Evolutionary conservation across 2,329 filamentous ascomycete species (phyloP).

Genomic region (Aspergillus chevalieri): DNA sequence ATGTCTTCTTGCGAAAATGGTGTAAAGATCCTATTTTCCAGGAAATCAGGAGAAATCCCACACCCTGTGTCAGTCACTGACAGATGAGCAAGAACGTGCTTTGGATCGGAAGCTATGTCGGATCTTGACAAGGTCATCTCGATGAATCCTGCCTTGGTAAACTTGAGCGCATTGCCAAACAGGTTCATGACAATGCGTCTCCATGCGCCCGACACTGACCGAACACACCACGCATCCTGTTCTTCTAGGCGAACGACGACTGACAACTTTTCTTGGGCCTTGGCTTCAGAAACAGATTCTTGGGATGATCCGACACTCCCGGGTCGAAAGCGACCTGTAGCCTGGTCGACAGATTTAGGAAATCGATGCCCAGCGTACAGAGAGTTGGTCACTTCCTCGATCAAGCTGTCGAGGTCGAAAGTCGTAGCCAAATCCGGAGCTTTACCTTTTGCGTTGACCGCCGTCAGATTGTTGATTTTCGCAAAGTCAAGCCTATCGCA

Average conservation of each 20-base stretch:
- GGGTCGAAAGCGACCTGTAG: constrained; percentile 8
- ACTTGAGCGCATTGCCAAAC: constrained; percentile 33
- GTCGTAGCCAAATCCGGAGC: constrained; percentile 20
- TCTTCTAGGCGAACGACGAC: constrained; percentile 26
- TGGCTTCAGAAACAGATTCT: not conserved
- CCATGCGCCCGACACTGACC: constrained; percentile 25
- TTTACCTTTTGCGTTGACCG: constrained; percentile 7
- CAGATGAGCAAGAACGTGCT: constrained; percentile 22
- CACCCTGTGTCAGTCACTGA: constrained; percentile 56
- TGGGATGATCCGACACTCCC: constrained; percentile 7
- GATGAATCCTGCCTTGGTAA: constrained; percentile 27
- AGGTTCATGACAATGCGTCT: constrained; percentile 34
- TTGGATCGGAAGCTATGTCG: constrained; percentile 6
- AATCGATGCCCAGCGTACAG: constrained; percentile 23
- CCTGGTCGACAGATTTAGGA: constrained; percentile 6
- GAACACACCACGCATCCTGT: constrained; percentile 22
- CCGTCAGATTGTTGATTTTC: constrained; percentile 29
- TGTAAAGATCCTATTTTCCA: constrained; percentile 52
- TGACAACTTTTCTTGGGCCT: constrained; percentile 8
- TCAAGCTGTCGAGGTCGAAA: constrained; percentile 26
- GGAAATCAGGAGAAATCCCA: constrained; percentile 56
- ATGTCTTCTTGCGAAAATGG: constrained; percentile 59
- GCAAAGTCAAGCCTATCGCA: constrained; percentile 25
- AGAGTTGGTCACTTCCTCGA: constrained; percentile 25
- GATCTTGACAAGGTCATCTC: constrained; percentile 21